Percentiles rank a stretch among this genome's conserved stretches.
phyloP scores from a whole-genome alignment of 495 filamentous ascomycete species.

The Aspergillus saccharolyticus region DNA sequence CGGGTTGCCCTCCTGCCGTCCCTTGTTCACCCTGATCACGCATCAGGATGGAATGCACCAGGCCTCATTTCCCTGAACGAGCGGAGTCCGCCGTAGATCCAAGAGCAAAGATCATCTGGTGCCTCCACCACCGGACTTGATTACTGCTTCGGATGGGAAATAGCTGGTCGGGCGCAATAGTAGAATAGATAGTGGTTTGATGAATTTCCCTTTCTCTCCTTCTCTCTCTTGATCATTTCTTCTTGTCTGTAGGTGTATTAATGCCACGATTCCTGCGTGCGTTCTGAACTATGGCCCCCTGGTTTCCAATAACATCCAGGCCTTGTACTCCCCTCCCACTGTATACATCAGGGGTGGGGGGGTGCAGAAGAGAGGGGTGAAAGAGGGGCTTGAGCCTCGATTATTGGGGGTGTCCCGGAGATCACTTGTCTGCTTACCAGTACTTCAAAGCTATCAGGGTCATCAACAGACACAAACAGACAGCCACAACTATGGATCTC shows the following conservation, averaged over 20 bases:
- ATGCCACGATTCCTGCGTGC: not conserved
- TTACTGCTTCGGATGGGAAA: not conserved
- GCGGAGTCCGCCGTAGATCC: conserved; percentile 16
- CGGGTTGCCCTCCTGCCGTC: not conserved
- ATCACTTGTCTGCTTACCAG: not conserved
- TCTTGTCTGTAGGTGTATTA: not conserved
- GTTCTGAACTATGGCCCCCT: too few relatives aligned
- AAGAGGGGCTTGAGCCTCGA: not conserved
- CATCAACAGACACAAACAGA: too few relatives aligned
- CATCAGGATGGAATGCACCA: not conserved
- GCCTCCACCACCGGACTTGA: conserved; percentile 6
- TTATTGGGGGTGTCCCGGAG: not conserved
- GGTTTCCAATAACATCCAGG: not conserved
- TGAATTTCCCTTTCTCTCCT: not conserved
- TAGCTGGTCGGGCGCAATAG: not conserved
- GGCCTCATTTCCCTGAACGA: conserved; percentile 6
- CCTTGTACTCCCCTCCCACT: not conserved
- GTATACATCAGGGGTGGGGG: not conserved
- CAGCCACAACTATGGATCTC: not conserved
- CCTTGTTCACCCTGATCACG: not conserved
- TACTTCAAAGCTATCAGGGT: too few relatives aligned
- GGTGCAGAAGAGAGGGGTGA: not conserved
- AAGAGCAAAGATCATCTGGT: conserved; percentile 12
- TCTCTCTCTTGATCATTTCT: too few relatives aligned
- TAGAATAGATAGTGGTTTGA: not conserved